A percentile compares a stretch with the other conserved stretches of the same genome.
Conservation (phyloP, 73 alveolate genomes). For the Paramecium pentaurelia region DNA sequence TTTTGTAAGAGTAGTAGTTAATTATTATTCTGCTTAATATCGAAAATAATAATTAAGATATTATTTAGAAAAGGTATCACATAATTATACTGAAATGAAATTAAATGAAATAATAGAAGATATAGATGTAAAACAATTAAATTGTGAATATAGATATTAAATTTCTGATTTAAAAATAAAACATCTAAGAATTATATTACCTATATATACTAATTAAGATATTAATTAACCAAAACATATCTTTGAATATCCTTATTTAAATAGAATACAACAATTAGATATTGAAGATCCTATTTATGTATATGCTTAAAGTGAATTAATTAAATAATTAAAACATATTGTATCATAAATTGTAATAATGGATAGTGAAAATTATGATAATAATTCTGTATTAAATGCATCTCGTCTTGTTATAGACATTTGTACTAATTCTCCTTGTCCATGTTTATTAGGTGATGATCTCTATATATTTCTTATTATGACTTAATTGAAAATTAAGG, state of each 20-base stretch:
- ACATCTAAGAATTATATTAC: neutral
- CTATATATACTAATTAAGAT: neutral
- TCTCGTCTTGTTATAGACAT: neutral
- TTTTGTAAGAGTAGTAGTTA: neutral
- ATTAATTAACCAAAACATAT: neutral
- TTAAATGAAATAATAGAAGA: neutral
- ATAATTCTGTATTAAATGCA: neutral
- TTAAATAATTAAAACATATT: neutral
- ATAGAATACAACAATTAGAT: neutral
- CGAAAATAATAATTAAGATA: neutral
- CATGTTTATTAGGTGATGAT: neutral
- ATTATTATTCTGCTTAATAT: neutral
- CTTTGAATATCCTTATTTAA: neutral
- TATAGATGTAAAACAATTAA: neutral
- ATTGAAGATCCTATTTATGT: neutral
- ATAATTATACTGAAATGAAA: neutral
- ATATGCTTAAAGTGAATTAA: neutral
- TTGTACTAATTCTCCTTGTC: slow-evolving; percentile 37
- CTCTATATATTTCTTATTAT: neutral
- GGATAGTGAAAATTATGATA: neutral
- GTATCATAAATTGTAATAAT: neutral
- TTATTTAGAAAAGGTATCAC: neutral
- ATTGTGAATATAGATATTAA: neutral
- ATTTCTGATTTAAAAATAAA: neutral
- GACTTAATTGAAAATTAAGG: neutral